A percentile compares a stretch with the other conserved stretches of the same genome.
These are phyloP conservation scores for Aspergillus viridinutans DNA, from an alignment of 2,329 filamentous ascomycete genomes.

Conservation along the genomic window DNA sequence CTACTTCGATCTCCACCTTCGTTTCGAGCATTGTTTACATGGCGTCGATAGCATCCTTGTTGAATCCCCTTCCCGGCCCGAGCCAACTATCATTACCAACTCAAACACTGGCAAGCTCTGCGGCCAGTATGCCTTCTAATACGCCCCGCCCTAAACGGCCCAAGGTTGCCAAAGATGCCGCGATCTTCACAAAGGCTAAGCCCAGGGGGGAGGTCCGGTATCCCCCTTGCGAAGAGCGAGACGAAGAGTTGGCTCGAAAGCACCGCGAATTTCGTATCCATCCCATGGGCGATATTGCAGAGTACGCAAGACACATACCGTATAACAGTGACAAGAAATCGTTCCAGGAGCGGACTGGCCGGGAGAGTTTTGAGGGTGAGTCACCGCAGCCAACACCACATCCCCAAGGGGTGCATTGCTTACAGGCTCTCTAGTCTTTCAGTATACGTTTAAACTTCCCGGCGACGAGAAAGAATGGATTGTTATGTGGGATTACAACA, in stretches of 20 bases:
- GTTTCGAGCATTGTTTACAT: constrained; percentile 37
- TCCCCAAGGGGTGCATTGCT: neutral
- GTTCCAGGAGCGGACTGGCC: constrained; percentile 78
- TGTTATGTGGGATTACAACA: constrained; percentile 96
- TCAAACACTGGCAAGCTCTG: constrained; percentile 40
- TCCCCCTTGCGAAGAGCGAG: constrained; percentile 65
- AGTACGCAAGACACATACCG: constrained; percentile 71
- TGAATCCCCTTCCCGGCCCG: constrained; percentile 56
- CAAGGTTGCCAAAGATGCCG: constrained; percentile 63
- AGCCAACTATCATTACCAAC: constrained; percentile 28
- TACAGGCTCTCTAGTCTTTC: constrained; percentile 23
- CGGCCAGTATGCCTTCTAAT: constrained; percentile 33
- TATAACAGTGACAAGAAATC: constrained; percentile 94
- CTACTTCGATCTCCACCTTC: neutral
- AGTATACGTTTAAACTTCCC: constrained; percentile 74
- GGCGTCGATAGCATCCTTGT: constrained; percentile 62
- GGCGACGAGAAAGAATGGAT: constrained; percentile 63
- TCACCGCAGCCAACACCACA: neutral
- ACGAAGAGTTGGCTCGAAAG: constrained; percentile 53
- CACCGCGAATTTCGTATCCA: constrained; percentile 63
- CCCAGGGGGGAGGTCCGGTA: constrained; percentile 68
- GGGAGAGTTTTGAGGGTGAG: constrained; percentile 82
- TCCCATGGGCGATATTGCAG: constrained; percentile 58
- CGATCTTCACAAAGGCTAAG: constrained; percentile 58
- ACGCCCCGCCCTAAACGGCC: constrained; percentile 36